These are phyloP conservation scores for Vanrija sp. DNA, from an alignment of 1,284 basidiomycete genomes.

Conservation along the genomic window DNA sequence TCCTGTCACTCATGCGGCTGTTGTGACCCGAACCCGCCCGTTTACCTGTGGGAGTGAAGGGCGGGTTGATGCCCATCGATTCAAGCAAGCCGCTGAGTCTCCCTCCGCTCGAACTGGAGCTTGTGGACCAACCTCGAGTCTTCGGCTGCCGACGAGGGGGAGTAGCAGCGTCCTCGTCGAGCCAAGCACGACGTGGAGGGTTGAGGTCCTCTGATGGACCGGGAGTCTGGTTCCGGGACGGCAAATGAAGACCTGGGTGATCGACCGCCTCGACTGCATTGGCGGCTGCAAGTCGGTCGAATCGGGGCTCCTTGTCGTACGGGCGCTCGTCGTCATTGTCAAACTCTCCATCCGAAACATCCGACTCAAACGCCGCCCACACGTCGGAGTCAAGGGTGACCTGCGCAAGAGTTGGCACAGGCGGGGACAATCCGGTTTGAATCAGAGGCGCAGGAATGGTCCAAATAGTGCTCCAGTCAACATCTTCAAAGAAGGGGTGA, in stretches of 20 bases:
- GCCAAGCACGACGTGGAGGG: slow-evolving; percentile 36
- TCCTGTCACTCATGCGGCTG: slow-evolving; percentile 13
- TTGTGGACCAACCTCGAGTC: slow-evolving; percentile 24
- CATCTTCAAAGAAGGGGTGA: slow-evolving; percentile 69
- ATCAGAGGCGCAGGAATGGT: slow-evolving; percentile 50
- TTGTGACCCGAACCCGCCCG: slow-evolving; percentile 8
- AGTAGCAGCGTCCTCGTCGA: slow-evolving; percentile 15
- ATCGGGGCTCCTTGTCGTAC: slow-evolving; percentile 8
- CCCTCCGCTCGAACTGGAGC: slow-evolving; percentile 32
- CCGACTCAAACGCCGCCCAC: slow-evolving; percentile 46
- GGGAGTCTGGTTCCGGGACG: slow-evolving; percentile 2
- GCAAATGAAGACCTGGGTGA: neutral
- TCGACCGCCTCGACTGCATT: slow-evolving; percentile 34
- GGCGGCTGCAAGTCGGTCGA: slow-evolving; percentile 32
- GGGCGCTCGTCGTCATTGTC: slow-evolving; percentile 26
- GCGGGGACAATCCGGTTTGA: slow-evolving; percentile 45
- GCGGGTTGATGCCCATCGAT: slow-evolving; percentile 31
- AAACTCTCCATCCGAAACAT: slow-evolving; percentile 29
- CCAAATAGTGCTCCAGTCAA: slow-evolving; percentile 75
- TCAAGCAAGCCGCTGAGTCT: slow-evolving; percentile 35
- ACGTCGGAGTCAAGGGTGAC: slow-evolving; percentile 29
- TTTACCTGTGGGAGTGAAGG: slow-evolving; percentile 1
- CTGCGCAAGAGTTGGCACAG: slow-evolving; percentile 21
- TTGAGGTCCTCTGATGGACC: slow-evolving; percentile 19
- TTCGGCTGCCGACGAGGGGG: slow-evolving; percentile 2